phyloP scores from a whole-genome alignment of 208 protist genomes.

The Leptomonas pyrrhocoris region DNA sequence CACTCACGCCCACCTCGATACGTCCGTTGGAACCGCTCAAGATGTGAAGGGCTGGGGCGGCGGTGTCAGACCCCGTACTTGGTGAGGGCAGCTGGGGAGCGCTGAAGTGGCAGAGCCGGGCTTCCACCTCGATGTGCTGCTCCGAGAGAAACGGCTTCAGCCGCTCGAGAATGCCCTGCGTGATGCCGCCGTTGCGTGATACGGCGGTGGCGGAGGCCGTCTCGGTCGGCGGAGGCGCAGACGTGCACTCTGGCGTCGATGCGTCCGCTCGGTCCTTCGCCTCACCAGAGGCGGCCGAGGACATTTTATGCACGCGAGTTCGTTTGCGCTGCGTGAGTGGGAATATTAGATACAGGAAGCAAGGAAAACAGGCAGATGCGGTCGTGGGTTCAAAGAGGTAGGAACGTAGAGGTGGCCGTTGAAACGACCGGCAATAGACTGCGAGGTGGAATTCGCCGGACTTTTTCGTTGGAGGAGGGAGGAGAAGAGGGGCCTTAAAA shows the following conservation, averaged over 20 bases:
- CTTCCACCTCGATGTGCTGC: slow-evolving; percentile 67
- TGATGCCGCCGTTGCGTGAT: not conserved
- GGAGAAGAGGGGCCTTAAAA: no score
- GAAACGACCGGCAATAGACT: no score
- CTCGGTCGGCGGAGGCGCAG: not conserved
- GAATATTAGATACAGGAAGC: no score
- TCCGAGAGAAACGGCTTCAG: slow-evolving; percentile 34
- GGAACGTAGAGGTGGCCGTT: no score
- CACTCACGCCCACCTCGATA: slow-evolving; percentile 45
- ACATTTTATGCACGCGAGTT: not conserved
- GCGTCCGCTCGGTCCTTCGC: not conserved
- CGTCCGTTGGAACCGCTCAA: not conserved
- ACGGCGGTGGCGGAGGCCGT: not conserved
- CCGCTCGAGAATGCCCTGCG: slow-evolving; percentile 31
- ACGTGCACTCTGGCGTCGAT: not conserved
- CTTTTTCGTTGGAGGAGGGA: no score
- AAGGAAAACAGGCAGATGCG: no score
- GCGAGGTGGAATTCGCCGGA: no score
- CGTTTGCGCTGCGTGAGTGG: not conserved
- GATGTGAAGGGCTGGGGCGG: slow-evolving; percentile 3
- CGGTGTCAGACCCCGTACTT: not conserved
- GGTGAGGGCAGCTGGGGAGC: not conserved
- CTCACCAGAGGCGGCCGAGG: not conserved
- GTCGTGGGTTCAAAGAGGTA: no score
- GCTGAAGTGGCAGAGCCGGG: slow-evolving; percentile 58